These are phyloP conservation scores for Chamaenerion angustifolium DNA, from an alignment of 345 rosid species.

Conservation along the genomic window DNA sequence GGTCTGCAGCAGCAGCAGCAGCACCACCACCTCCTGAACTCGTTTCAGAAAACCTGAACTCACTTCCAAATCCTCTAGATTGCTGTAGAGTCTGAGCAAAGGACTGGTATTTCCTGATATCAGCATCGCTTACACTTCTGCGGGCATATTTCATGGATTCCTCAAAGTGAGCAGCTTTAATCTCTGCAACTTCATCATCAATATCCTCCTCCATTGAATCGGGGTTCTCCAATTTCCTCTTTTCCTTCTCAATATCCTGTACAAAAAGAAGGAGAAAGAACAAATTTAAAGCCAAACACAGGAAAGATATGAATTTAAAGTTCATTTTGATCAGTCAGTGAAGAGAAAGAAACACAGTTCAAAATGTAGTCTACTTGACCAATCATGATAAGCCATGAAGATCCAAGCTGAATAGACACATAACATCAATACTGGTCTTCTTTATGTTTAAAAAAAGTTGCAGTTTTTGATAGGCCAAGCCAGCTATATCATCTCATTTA, in stretches of 20 bases:
- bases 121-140: conserved; percentile 87
- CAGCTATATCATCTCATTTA: too few relatives aligned
- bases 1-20: conserved; percentile 37
- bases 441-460: too few relatives aligned
- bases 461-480: too few relatives aligned
- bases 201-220: conserved; percentile 95
- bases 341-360: too few relatives aligned
- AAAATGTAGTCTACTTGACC: too few relatives aligned
- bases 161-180: conserved; percentile 75
- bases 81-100: conserved; percentile 95
- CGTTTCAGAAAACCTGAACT: conserved; percentile 58
- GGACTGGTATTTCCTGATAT: conserved; percentile 85
- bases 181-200: conserved; percentile 75
- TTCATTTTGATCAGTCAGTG: too few relatives aligned
- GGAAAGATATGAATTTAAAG: too few relatives aligned
- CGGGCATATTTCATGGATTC: conserved; percentile 92
- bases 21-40: conserved; percentile 19
- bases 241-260: conserved; percentile 87
- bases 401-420: too few relatives aligned
- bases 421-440: too few relatives aligned
- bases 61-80: conserved; percentile 76
- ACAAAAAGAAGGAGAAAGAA: not conserved
- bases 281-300: not conserved
- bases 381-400: too few relatives aligned
- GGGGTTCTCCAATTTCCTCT: conserved; percentile 64